Evolutionary conservation across 306 rosid genomes (phyloP).

Genomic region (Oemleria cerasiformis): DNA sequence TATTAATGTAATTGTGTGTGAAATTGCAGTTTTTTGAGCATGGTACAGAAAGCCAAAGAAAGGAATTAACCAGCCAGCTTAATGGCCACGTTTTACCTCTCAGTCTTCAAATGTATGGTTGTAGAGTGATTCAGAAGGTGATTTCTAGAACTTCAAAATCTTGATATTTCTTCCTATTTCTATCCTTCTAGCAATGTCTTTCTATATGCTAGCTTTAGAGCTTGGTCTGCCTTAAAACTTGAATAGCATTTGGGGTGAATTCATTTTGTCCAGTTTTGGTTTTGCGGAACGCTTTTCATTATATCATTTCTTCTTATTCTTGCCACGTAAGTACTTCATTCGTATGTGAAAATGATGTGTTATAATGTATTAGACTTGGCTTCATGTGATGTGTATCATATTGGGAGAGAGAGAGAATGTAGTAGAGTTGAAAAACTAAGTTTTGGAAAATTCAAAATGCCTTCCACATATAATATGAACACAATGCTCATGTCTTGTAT

Average conservation of each 20-base stretch:
- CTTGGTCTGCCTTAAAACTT: conserved; percentile 2
- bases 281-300: not conserved
- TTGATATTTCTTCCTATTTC: conserved; percentile 15
- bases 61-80: conserved; percentile 73
- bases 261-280: not conserved
- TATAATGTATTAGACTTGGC: not conserved
- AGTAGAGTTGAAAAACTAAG: not conserved
- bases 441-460: not conserved
- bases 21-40: conserved; percentile 86
- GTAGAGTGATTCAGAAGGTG: conserved; percentile 99
- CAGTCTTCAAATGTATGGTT: conserved; percentile 98
- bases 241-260: not conserved
- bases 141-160: conserved; percentile 22
- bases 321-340: not conserved
- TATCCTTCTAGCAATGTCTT: not conserved
- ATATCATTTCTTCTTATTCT: not conserved
- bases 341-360: not conserved
- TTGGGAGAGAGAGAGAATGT: not conserved
- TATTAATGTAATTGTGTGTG: conserved; percentile 26
- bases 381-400: not conserved
- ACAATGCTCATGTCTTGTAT: conserved; percentile 9
- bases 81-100: conserved; percentile 86
- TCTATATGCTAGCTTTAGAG: not conserved
- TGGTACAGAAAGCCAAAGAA: conserved; percentile 82
- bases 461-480: not conserved